Evolutionary conservation across 768 basidiomycete genomes (phyloP), one percentile per base, ranked within the genome.

Genomic region (Boletales sp.): DNA sequence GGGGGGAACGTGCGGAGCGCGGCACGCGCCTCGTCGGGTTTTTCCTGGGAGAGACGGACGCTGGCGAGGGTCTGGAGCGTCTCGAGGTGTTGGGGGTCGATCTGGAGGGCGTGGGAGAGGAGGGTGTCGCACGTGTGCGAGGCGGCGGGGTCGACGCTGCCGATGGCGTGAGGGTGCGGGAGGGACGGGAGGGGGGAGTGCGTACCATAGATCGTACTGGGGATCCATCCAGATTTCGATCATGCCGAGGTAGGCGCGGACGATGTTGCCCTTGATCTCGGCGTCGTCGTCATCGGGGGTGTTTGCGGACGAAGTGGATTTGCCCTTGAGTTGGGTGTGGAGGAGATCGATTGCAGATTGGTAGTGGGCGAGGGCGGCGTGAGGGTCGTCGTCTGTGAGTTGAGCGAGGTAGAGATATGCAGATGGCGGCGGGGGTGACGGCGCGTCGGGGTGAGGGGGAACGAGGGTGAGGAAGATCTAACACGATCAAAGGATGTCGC

Each of bases 161-260:
- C 14, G 12, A 49, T 11, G 4, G 50, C 1, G 12, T 32, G 39
- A n/a, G 19, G n/a, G 12, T 48, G 11, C 8, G 35, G 25, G n/a
- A 12, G 39, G 18, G 8, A 15, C n/a, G 17, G 18, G n/a, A 8
- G 30, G 12, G 30, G 18, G 4, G 15, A 28, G 19, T 32, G 64
- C 82, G 44, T 59, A 87, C 93, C 93, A 94, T 44, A 95, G 74
- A 74, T 94, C 91, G 57, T 86, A 85, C 2, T 79, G 77, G 30
- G 87, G 87, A 60, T 94, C 89, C 92, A 96, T 95, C 93, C 93
- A 96, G 14, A 94, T 88, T 64, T 95, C 94, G 21, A 94, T 86
- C 78, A 94, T 93, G 8, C 87, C 87, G 30, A 93, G 77, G 18
- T 94, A 76, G 8, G 90, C 90, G 36, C 86, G 76, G 11, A 93